Conservation (phyloP, 345 rosid genomes). For the Gossypium ekmanianum region DNA sequence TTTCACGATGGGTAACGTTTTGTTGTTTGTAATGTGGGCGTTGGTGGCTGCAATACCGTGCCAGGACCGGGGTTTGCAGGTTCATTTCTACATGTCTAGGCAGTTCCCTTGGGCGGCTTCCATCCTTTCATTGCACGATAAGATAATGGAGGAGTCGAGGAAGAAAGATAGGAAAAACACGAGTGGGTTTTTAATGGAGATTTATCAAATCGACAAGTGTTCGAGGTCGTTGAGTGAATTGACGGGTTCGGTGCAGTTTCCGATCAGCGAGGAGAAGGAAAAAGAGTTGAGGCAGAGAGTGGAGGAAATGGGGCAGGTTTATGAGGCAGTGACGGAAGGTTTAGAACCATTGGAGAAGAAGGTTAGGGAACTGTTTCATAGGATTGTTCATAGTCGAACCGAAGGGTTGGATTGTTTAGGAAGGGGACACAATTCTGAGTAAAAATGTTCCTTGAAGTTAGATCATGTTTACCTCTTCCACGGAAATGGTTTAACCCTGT, state of each 20-base stretch:
- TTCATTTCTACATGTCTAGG: conserved; percentile 68
- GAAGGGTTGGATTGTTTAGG: conserved; percentile 67
- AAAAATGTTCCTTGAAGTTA: conserved; percentile 12
- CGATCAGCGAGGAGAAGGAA: conserved; percentile 58
- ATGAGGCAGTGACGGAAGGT: conserved; percentile 49
- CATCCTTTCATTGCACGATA: conserved; percentile 60
- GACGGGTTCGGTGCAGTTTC: conserved; percentile 69
- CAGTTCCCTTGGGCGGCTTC: conserved; percentile 68
- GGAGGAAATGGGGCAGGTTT: conserved; percentile 52
- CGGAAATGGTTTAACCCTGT: too few relatives aligned
- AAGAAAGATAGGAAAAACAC: conserved; percentile 70
- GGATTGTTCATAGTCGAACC: conserved; percentile 73
- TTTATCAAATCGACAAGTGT: conserved; percentile 65
- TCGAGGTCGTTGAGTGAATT: conserved; percentile 54
- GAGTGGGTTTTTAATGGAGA: conserved; percentile 79
- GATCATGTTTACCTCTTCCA: too few relatives aligned
- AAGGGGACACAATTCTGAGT: conserved; percentile 37
- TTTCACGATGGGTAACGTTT: conserved; percentile 61
- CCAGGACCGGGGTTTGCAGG: conserved; percentile 90
- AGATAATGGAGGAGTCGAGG: conserved; percentile 71
- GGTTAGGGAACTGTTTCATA: conserved; percentile 74
- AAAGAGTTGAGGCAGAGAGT: conserved; percentile 57
- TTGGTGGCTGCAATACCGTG: conserved; percentile 96
- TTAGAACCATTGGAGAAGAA: conserved; percentile 82
- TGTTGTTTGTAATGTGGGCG: conserved; percentile 88